Conservation (phyloP, 1,139 yeast species). For the Lodderomyces jiufengensis region DNA sequence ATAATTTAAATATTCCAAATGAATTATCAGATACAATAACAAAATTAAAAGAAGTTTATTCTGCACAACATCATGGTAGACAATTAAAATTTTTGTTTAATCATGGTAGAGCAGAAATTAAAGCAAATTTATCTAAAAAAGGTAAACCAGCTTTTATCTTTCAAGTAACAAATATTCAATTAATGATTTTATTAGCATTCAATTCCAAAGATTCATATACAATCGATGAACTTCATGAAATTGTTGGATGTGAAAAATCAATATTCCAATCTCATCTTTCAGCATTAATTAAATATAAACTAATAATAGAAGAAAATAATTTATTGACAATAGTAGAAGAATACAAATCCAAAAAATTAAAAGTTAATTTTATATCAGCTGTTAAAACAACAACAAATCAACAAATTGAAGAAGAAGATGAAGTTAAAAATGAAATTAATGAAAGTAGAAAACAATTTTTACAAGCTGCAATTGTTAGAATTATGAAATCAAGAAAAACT, state of each 20-base stretch:
- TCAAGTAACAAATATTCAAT: conserved; percentile 80
- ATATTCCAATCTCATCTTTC: conserved; percentile 70
- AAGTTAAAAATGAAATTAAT: conserved; percentile 60
- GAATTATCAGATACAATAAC: conserved; percentile 64
- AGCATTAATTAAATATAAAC: conserved; percentile 76
- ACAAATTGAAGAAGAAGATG: conserved; percentile 67
- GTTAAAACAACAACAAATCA: conserved; percentile 66
- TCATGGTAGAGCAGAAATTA: conserved; percentile 87
- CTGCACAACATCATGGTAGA: conserved; percentile 78
- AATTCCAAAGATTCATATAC: conserved; percentile 63
- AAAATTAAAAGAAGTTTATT: conserved; percentile 66
- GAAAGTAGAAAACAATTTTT: conserved; percentile 83
- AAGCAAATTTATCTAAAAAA: conserved; percentile 79
- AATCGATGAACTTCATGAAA: conserved; percentile 56
- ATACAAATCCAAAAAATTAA: conserved; percentile 79
- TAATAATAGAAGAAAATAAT: conserved; percentile 58
- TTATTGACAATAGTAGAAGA: conserved; percentile 71
- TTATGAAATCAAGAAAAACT: conserved; percentile 89
- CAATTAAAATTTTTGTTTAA: conserved; percentile 96
- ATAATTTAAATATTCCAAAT: conserved; percentile 39
- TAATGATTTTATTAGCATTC: conserved; percentile 78
- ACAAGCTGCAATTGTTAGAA: conserved; percentile 91
- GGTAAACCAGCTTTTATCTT: conserved; percentile 82
- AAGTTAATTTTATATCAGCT: conserved; percentile 81
- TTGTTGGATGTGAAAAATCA: conserved; percentile 65